Evolutionary conservation across 768 basidiomycete species (phyloP), one percentile per base, ranked within the genome.

Genomic region (Boletus pseudo-olivaceus): DNA sequence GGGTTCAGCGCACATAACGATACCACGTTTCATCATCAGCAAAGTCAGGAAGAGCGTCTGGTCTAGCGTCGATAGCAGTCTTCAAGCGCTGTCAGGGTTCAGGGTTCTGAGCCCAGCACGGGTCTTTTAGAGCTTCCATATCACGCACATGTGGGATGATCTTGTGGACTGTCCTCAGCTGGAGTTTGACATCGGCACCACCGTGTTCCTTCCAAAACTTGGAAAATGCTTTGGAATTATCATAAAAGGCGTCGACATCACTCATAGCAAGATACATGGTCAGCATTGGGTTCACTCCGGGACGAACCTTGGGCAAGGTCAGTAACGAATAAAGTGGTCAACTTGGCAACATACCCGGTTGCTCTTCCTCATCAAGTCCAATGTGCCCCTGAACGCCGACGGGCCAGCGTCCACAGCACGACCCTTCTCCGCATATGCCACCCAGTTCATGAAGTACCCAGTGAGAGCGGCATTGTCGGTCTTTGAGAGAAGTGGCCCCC

Each of bases 401-500:
- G 14, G 51, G 2, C 52, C 61, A 30, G 63, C 52, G 1, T 58
- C 43, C 29, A 6, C 34, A 37, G 59, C 49, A 14, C 55, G 17
- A 3, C 49, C 60, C 6, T 53, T 42, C 17, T 38, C 29, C 0
- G 49, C 1, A 40, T 54, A 45, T 6, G 44, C 33, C n/a, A 44
- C 53, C 79, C 79, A 81, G 51, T 80, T 81, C 79, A 80, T 77
- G 51, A 75, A 78, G 51, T 76, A 75, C 15, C 73, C 76, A 7
- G 78, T 56, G 7, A 81, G 61, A 0, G 73, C 55, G 5, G 77
- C 72, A 33, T 57, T 45, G 14, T 51, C 47, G 17, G 61, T 72
- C 6, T 62, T 55, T n/a, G 59, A 56, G 20, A 81, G 67, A 5
- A 78, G 50, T 10, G 74, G 70, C 1, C 62, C 66, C 79, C 78